Evolutionary conservation across 2,329 filamentous ascomycete genomes (phyloP).

Genomic region (Onygenales sp.): DNA sequence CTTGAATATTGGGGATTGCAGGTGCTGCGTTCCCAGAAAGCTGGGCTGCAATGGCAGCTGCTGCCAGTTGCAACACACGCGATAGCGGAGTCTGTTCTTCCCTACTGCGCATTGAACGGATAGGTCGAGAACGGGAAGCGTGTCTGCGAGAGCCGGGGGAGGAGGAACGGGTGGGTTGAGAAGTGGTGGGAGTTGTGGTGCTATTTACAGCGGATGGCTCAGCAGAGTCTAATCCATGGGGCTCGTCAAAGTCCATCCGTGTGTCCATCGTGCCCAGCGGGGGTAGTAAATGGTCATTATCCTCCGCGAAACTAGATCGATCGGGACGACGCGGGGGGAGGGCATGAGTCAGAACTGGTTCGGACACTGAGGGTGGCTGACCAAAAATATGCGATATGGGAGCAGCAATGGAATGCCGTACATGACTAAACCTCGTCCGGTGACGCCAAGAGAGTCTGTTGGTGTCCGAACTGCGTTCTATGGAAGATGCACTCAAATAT

Average conservation of each 20-base stretch:
- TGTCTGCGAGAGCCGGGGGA: conserved; percentile 28
- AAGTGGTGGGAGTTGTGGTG: conserved; percentile 18
- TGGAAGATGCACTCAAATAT: conserved; percentile 17
- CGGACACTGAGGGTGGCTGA: conserved; percentile 20
- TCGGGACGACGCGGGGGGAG: conserved; percentile 20
- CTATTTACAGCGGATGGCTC: conserved; percentile 26
- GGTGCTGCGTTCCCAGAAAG: conserved; percentile 52
- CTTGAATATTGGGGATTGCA: conserved; percentile 46
- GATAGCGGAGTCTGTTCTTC: conserved; percentile 56
- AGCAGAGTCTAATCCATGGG: conserved; percentile 33
- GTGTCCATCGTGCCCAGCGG: conserved; percentile 30
- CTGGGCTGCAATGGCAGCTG: conserved; percentile 55
- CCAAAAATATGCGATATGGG: conserved; percentile 38
- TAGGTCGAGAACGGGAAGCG: conserved; percentile 43
- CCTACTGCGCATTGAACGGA: conserved; percentile 39
- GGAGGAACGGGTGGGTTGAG: conserved; percentile 21
- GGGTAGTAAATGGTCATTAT: conserved; percentile 25
- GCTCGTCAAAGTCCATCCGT: conserved; percentile 30
- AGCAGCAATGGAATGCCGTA: conserved; percentile 34
- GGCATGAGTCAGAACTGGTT: conserved; percentile 16
- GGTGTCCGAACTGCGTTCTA: conserved; percentile 19
- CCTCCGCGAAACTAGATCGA: conserved; percentile 22
- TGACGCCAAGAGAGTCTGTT: conserved; percentile 29
- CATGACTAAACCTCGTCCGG: conserved; percentile 30
- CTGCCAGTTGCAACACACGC: conserved; percentile 52